Evolutionary conservation across 208 protist species (phyloP).

Genomic region (Leishmania arabica): DNA sequence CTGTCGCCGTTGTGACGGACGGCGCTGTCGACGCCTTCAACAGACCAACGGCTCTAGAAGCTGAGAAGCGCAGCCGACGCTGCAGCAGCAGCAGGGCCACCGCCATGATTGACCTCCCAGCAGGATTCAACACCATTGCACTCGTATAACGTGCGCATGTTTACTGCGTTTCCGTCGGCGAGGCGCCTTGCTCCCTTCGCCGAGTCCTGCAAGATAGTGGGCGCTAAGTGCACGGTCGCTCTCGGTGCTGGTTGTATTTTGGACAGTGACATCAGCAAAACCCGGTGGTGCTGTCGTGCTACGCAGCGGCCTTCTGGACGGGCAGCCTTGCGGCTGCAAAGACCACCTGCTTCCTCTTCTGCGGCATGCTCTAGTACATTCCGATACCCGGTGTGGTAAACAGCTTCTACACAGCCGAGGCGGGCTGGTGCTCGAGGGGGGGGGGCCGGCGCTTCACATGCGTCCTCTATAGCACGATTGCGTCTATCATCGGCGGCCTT

Average conservation of each 20-base stretch:
- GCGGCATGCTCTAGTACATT: conserved; percentile 47
- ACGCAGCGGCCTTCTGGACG: conserved; percentile 33
- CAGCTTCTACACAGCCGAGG: conserved; percentile 39
- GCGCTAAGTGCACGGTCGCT: conserved; percentile 32
- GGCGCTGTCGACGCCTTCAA: neutral
- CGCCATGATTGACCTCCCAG: neutral
- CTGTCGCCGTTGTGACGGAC: neutral
- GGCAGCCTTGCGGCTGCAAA: conserved; percentile 42
- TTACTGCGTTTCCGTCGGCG: conserved; percentile 21
- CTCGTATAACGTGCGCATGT: conserved; percentile 24
- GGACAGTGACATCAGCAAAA: conserved; percentile 47
- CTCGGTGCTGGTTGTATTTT: conserved; percentile 51
- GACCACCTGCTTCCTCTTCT: conserved; percentile 44
- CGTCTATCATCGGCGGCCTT: conserved; percentile 38
- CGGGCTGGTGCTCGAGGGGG: conserved; percentile 33
- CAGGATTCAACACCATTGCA: conserved; percentile 20
- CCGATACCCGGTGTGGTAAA: conserved; percentile 43
- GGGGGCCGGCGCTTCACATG: conserved; percentile 37
- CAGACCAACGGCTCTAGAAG: neutral
- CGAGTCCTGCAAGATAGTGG: conserved; percentile 30
- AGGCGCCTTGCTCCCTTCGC: conserved; percentile 45
- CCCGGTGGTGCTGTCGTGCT: conserved; percentile 33
- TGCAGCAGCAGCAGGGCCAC: neutral
- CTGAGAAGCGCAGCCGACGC: neutral
- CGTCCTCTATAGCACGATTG: conserved; percentile 56